Percentiles rank a stretch among this genome's conserved stretches.
Conservation (phyloP, 495 filamentous ascomycete genomes). For the Entonaema liquescens region DNA sequence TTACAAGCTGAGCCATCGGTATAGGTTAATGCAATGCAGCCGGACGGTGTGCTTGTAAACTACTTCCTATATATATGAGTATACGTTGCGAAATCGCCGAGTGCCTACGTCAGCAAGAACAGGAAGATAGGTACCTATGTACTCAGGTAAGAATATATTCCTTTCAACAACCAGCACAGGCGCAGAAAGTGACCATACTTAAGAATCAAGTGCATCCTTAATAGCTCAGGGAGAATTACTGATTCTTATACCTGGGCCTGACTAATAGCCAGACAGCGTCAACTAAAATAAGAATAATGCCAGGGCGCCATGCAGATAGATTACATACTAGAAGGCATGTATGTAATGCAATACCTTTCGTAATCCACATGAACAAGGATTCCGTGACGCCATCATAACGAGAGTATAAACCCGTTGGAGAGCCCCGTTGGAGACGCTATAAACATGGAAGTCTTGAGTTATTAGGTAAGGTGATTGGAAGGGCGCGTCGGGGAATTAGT, state of each 20-base stretch:
- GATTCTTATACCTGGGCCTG: not conserved
- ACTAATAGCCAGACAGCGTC: not conserved
- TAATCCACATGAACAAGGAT: not conserved
- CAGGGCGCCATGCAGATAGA: not conserved
- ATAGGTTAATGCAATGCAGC: not conserved
- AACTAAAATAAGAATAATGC: not conserved
- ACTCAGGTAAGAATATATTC: not conserved
- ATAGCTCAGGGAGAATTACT: not conserved
- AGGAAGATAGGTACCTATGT: not conserved
- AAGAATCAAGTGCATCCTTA: not conserved
- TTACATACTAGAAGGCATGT: not conserved
- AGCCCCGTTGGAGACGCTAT: not conserved
- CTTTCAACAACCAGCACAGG: not conserved
- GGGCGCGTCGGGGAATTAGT: constrained; percentile 26
- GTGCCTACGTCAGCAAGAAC: not conserved
- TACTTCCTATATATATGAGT: not conserved
- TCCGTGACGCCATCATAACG: not conserved
- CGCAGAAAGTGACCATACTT: not conserved
- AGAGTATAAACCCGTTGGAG: not conserved
- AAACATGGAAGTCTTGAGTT: not conserved
- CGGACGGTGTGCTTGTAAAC: not conserved
- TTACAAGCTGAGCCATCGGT: constrained; percentile 26
- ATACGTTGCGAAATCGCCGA: not conserved
- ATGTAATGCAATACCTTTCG: not conserved
- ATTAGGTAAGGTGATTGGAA: constrained; percentile 7